A percentile compares a stretch with the other conserved stretches of the same genome.
phyloP scores from a whole-genome alignment of 352 stramenopile species.

The Bremia lactucae region DNA sequence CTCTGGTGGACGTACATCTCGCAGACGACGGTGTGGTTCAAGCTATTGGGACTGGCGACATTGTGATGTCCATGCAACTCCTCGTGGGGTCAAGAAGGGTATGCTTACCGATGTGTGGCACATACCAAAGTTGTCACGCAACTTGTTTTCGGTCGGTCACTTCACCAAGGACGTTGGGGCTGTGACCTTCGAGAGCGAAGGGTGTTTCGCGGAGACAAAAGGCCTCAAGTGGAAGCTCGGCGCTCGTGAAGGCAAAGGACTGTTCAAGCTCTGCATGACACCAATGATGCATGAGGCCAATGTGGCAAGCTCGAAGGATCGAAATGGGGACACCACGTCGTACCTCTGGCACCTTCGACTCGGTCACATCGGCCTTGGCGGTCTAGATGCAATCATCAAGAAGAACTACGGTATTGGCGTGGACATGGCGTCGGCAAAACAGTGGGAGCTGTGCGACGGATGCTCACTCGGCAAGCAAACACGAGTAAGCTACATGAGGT shows the following conservation, averaged over 20 bases:
- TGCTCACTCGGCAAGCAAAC: not conserved
- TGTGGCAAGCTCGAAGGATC: not conserved
- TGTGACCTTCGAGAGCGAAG: not conserved
- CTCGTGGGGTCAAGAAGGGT: no score
- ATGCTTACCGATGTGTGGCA: no score
- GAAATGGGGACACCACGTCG: not conserved
- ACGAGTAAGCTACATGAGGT: not conserved
- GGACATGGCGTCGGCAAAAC: not conserved
- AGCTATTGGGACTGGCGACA: no score
- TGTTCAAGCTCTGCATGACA: not conserved
- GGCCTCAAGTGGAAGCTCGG: not conserved
- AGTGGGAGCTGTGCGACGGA: not conserved
- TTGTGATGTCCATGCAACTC: no score
- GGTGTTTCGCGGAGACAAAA: not conserved
- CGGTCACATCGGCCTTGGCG: not conserved
- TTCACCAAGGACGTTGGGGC: not conserved
- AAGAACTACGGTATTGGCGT: not conserved
- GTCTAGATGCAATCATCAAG: not conserved
- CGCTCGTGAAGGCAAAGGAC: not conserved
- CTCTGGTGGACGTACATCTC: no score
- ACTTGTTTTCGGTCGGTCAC: no score
- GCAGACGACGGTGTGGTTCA: no score
- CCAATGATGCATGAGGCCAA: not conserved
- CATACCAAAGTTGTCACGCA: no score
- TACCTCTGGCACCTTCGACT: not conserved